Evolutionary conservation across 2,329 filamentous ascomycete species (phyloP), one percentile per base, ranked within the genome.

Genomic region (Cylindrodendrum hubeiense): DNA sequence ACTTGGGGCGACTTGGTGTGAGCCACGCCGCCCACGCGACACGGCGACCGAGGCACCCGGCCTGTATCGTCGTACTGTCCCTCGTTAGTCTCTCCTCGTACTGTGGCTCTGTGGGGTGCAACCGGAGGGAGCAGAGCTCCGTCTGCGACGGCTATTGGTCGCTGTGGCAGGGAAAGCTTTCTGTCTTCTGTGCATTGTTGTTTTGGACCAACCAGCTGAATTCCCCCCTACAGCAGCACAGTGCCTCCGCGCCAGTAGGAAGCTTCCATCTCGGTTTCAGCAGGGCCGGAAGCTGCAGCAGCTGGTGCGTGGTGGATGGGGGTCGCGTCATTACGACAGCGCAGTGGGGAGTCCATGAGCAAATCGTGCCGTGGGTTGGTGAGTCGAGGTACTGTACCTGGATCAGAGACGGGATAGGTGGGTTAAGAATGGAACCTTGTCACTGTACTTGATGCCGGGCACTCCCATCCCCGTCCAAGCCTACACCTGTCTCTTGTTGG

Each of bases 251-350:
- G 46, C 44, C 63, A 68, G 64, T 71, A 52, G 64, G 64, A 64
- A 70, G 63, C 66, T 67, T 66, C 58, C 62, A 71, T 73, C 53
- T 63, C 60, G 59, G 71, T 69, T 72, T 68, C 65, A 65, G 63
- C 47, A 63, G 56, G 66, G 63, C 37, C 5, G 37, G 63, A 63
- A 58, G 62, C 24, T 71, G 71, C 51, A 33, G 46, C 61, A 43
- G 60, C 46, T 65, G 64, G 66, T 66, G 71, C 58, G 55, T 60
- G 59, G 57, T 65, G 65, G 64, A 61, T 50, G 41, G 47, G 57
- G 53, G 63, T 74, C 63, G 61, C 62, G 69, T 71, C 69, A 73
- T 74, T 63, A 56, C 43, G 28, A 46, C 52, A 28, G 34, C 44
- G 34, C 26, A 19, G 59, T 60, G 56, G 60, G 60, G 57, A 53